Percentiles rank a stretch among this genome's conserved stretches.
phyloP scores from a whole-genome alignment of 192 early-diverging fungal genomes.

The Chytriomyces sp. region DNA sequence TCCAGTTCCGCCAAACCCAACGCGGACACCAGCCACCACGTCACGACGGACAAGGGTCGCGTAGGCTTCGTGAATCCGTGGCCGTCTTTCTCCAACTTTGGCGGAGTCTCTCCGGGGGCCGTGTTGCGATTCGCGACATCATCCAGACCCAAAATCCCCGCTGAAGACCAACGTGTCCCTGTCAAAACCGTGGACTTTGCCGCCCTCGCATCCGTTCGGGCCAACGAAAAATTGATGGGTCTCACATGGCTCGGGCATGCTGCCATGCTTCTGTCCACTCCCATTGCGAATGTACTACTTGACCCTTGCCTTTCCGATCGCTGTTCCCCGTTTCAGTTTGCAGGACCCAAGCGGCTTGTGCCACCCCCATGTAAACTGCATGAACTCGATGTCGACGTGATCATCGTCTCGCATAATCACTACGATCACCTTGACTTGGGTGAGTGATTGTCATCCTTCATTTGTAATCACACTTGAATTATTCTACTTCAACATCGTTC shows the following conservation, averaged over 20 bases:
- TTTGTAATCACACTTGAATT: too few relatives aligned
- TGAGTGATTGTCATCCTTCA: not conserved
- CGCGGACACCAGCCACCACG: conserved; percentile 44
- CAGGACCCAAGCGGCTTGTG: conserved; percentile 68
- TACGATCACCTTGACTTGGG: conserved; percentile 82
- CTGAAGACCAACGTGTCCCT: too few relatives aligned
- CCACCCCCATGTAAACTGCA: conserved; percentile 61
- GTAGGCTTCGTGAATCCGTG: conserved; percentile 63
- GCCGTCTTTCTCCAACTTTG: too few relatives aligned
- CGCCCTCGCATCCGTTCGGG: conserved; percentile 18
- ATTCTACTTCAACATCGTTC: not conserved
- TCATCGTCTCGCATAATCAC: conserved; percentile 85
- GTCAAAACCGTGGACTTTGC: conserved; percentile 39
- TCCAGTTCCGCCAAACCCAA: too few relatives aligned
- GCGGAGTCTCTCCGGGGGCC: too few relatives aligned
- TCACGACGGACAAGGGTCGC: conserved; percentile 34
- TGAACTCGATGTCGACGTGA: conserved; percentile 72
- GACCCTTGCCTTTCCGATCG: conserved; percentile 75
- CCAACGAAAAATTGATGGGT: conserved; percentile 36
- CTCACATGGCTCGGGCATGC: conserved; percentile 65
- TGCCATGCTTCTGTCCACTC: conserved; percentile 62
- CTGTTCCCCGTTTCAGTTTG: conserved; percentile 68
- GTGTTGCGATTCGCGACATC: too few relatives aligned
- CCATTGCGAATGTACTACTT: conserved; percentile 66
- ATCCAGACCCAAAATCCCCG: too few relatives aligned